phyloP scores from a whole-genome alignment of 2,329 filamentous ascomycete species.

The Colletotrichum sansevieriae region DNA sequence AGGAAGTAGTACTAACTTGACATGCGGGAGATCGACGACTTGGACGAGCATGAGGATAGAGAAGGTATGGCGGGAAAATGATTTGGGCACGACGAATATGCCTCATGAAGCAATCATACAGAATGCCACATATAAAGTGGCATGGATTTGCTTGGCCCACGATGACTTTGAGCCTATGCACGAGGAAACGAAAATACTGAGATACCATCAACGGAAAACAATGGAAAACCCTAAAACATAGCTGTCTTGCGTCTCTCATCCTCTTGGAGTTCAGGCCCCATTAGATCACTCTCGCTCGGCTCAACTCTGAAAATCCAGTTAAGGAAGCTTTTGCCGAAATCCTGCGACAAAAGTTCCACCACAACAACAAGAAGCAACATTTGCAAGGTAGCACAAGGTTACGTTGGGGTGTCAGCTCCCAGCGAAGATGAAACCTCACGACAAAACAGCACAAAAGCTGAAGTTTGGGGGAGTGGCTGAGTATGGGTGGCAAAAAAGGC shows the following conservation, averaged over 20 bases:
- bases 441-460: slow-evolving; percentile 1
- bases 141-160: slow-evolving; percentile 25
- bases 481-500: background rate
- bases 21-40: background rate
- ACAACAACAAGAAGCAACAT: background rate
- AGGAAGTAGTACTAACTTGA: slow-evolving; percentile 31
- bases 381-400: background rate
- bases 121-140: slow-evolving; percentile 21
- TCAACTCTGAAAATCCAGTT: background rate
- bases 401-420: slow-evolving; percentile 20
- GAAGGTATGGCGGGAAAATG: background rate
- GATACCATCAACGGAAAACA: slow-evolving; percentile 41
- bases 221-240: slow-evolving; percentile 28
- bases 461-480: background rate
- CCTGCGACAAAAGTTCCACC: background rate
- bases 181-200: slow-evolving; percentile 35
- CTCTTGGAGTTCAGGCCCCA: background rate
- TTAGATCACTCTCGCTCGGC: background rate
- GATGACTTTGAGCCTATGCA: slow-evolving; percentile 11
- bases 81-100: slow-evolving; percentile 1
- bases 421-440: slow-evolving; percentile 3
- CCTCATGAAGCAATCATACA: slow-evolving; percentile 6
- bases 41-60: background rate
- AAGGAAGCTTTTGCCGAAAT: background rate
- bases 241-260: background rate